A percentile compares a stretch with the other conserved stretches of the same genome.
Conservation (phyloP, 192 early-diverging fungal genomes). For the Podila minutissima region DNA sequence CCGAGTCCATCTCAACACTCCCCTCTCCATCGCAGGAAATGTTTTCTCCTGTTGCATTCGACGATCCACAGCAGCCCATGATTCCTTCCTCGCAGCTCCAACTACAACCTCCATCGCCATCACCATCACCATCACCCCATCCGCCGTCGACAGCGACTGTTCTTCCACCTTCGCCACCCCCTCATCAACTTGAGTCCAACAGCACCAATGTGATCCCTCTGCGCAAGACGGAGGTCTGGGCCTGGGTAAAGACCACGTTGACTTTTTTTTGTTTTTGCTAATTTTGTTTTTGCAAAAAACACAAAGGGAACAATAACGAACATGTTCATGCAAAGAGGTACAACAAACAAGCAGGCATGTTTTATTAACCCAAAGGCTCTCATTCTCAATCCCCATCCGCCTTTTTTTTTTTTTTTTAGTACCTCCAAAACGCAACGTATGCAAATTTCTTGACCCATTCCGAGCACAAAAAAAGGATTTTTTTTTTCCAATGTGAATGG, state of each 20-base stretch:
- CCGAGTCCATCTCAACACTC: no score
- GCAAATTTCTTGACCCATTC: background rate
- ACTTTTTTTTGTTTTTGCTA: background rate
- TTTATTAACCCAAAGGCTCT: background rate
- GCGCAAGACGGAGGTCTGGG: conserved; percentile 30
- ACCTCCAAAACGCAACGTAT: conserved; percentile 50
- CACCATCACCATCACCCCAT: background rate
- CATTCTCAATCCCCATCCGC: background rate
- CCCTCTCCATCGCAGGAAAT: no score
- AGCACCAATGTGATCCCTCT: conserved; percentile 9
- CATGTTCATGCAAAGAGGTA: background rate
- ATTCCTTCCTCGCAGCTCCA: background rate
- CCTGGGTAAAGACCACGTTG: conserved; percentile 14
- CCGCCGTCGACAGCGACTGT: background rate
- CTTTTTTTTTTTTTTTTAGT: conserved; percentile 3
- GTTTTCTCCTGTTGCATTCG: no score
- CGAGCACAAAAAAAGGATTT: no score
- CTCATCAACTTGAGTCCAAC: background rate
- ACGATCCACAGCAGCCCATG: background rate
- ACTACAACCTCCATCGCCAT: background rate
- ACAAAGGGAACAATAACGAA: background rate
- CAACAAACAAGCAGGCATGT: background rate
- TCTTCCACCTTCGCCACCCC: background rate
- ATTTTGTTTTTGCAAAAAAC: no score
- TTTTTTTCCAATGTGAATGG: background rate